Evolutionary conservation across 495 filamentous ascomycete species (phyloP), one percentile per base, ranked within the genome.

Genomic region (Aspergillus sclerotiicarbonarius): DNA sequence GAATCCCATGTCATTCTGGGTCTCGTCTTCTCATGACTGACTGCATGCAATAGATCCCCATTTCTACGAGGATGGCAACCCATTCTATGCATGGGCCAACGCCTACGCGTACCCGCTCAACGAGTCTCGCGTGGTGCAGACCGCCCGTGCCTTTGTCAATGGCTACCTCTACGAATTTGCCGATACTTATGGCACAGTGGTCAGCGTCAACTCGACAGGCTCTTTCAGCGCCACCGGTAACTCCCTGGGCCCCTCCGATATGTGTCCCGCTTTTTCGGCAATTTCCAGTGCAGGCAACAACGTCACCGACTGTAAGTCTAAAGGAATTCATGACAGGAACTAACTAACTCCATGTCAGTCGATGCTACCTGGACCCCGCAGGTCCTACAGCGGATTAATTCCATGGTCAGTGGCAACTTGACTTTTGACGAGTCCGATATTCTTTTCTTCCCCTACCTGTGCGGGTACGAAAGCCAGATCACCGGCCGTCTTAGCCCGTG

Each of bases 401-500:
- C 55, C 4, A 46, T 80, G 47, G 66, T 85, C 43, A 56, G 62
- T 13, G 81, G 82, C 1, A 73, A 79, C 51, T 68, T 85, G 16
- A 76, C 74, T 19, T 74, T 85, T 56, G 73, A 67, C 5, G 69
- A 77, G 53, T 64, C 64, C 18, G 81, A 85, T 55, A 71, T 84
- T 18, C 67, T 62, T 19, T 72, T 79, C 51, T 81, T 87, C 60
- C 82, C 84, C 0, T 84, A 84, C 51, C 67, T 87, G 6, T 87
- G 84, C 61, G 83, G 78, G 8, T 85, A 84, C 51, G 84, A 87
- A 60, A 79, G 75, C 6, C 82, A 84, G 61, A 83, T 85, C 59
- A 82, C 72, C 1, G 82, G 84, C 10, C 67, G 62, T 6, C 63
- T 75, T 4, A 82, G 79, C 15, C 77, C 81, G 0, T 87, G 76